Percentiles rank a stretch among this genome's conserved stretches.
phyloP scores from a whole-genome alignment of 2,329 filamentous ascomycete species.

The Drechslerella coelobrocha region DNA sequence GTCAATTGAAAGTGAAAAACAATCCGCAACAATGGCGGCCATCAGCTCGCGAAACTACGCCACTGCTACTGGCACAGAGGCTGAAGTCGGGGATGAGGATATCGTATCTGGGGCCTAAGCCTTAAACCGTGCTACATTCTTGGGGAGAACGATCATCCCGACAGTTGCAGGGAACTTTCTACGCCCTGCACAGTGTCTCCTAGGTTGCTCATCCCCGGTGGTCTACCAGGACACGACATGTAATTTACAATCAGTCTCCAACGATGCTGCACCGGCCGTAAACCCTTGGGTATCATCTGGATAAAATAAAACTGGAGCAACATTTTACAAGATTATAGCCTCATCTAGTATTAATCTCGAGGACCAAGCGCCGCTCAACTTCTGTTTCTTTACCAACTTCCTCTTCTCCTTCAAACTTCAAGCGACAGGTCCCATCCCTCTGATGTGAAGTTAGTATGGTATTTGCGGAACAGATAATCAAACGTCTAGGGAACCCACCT shows the following conservation, averaged over 20 bases:
- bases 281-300: conserved; percentile 20
- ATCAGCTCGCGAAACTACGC: conserved; percentile 25
- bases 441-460: conserved; percentile 18
- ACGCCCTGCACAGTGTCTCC: no score
- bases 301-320: conserved; percentile 10
- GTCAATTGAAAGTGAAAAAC: conserved; percentile 52
- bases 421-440: conserved; percentile 56
- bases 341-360: conserved; percentile 68
- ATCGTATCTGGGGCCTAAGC: conserved; percentile 29
- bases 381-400: conserved; percentile 75
- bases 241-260: neutral
- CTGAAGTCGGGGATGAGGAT: conserved; percentile 38
- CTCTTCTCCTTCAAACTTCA: conserved; percentile 82
- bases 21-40: conserved; percentile 47
- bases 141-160: neutral
- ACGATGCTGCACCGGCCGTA: neutral
- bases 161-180: no score
- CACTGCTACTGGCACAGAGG: conserved; percentile 18
- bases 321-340: neutral
- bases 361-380: conserved; percentile 76
- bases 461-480: neutral
- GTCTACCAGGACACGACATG: no score
- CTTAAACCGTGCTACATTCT: neutral
- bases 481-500: conserved; percentile 61
- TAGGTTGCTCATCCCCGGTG: no score